Evolutionary conservation across 805 yeast species (phyloP), one percentile per base, ranked within the genome.

Genomic region (Wickerhamia fluorescens): DNA sequence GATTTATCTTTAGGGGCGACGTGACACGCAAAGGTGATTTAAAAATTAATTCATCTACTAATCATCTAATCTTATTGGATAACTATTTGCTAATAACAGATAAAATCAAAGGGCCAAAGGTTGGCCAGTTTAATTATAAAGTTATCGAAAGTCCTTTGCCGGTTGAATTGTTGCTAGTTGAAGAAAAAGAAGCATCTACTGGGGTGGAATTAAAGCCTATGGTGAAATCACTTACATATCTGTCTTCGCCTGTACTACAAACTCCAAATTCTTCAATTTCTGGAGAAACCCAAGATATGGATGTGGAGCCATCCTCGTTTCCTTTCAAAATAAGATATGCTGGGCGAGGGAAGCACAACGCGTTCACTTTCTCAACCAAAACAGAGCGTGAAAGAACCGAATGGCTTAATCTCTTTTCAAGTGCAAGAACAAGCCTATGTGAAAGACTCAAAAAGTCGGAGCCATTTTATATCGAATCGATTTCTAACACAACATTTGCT

Each of bases 31-130:
- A 78, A 34, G 75, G 84, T 9, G 92, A 80, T 27, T 57, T 75
- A 42, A 72, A 76, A 60, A 58, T 76, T 17, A 78, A 77, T 22
- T 65, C 81, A 22, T 56, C 61, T 6, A 58, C 67, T 1, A 56
- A 54, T 26, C 68, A 72, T 38, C 42, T 81, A 14, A 71, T 83
- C 12, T 53, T 85, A 16, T 53, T 85, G 29, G 94, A 85, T 46
- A 82, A 85, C 44, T 82, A 66, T 41, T 53, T 85, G 24, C 45
- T 85, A 18, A 67, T 85, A 1, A 77, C 84, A 1, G 78, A 84
- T 23, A 65, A 64, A 26, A 51, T 69, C 3, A 59, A 61, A 6
- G 69, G 66, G 25, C 68, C 59, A 6, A 36, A 49, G 7, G 41
- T 41, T 8, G 53, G 30, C 27, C 20, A 16, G 31, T 20, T 16